Evolutionary conservation across 768 basidiomycete species (phyloP), one percentile per base, ranked within the genome.

Genomic region (Mrakia frigida): DNA sequence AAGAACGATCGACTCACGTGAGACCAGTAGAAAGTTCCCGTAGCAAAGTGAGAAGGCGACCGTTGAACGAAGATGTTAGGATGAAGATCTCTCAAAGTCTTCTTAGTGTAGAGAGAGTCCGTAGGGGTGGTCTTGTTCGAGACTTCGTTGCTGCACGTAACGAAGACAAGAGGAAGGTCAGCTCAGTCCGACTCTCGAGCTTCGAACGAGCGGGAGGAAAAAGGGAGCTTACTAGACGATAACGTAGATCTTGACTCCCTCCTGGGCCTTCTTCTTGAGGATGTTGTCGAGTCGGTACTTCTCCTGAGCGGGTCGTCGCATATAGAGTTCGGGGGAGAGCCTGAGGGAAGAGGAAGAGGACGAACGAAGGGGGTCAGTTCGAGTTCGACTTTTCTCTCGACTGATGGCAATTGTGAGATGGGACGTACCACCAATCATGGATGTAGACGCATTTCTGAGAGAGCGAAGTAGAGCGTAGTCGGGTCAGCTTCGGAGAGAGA

Each of bases 1-100:
- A 73, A 53, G 23, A 35, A 37, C 14, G 56, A 10, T n/a, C n/a
- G 18, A 84, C 90, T 80, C 81, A 96, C 94, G 84, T 98, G 97
- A 37, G 96, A 95, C 97, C 97, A 99, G 82, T 97, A 95, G 82
- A 96, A 94, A 3, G 94, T 98, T 18, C 95, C 95, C 0, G 95
- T 97, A 82, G 93, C 91, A 83, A 98, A 94, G 84, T 99, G 97
- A 3, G 93, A 96, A 0, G 97, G 97, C 6, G 96, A 98, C 35
- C 97, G 89, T 82, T 99, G 97, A 3, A 98, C 90, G 89, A 94
- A 90, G 73, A 99, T 91, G 83, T 98, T 98, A 5, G 90, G 89
- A 82, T 98, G 96, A 18, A 99, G 84, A 0, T 86, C 87, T 31
- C 87, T 87, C 37, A 99, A 83, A 39, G 88, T 87, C 80, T 92